Conservation (phyloP, 116 monocot genomes). For the Posidonia oceanica region DNA sequence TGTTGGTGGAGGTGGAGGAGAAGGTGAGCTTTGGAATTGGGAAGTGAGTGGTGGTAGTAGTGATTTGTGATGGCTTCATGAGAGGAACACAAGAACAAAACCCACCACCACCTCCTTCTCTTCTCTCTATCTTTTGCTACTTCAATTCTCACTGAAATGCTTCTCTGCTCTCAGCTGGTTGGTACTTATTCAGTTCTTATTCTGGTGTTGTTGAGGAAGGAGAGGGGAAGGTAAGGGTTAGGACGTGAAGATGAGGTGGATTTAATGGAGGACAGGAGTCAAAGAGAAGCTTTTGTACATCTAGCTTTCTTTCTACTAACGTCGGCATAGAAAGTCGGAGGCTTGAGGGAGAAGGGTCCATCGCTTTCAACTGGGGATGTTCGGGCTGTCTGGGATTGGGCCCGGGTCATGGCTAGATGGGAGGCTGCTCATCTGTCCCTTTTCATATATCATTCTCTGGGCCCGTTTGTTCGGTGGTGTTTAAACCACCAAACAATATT, state of each 20-base stretch:
- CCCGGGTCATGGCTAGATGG: no score
- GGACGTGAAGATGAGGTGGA: not conserved
- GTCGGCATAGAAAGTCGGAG: no score
- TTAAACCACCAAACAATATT: no score
- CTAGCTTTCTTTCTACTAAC: not conserved
- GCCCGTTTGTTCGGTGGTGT: no score
- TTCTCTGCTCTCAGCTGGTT: not conserved
- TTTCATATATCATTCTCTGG: no score
- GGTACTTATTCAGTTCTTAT: not conserved
- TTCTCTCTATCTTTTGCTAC: not conserved
- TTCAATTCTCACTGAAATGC: no score
- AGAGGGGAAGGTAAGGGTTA: not conserved
- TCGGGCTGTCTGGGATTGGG: no score
- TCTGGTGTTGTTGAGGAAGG: not conserved
- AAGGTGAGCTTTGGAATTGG: slow-evolving; percentile 9
- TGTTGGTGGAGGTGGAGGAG: not conserved
- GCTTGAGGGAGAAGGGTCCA: no score
- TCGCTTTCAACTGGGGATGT: no score
- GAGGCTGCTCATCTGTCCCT: no score
- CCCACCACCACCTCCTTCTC: not conserved
- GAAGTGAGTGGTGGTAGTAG: not conserved
- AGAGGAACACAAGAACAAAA: not conserved
- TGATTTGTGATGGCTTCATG: slow-evolving; percentile 11
- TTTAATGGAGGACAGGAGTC: slow-evolving; percentile 30
- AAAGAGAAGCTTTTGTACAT: slow-evolving; percentile 22